Conservation (phyloP, 2,329 filamentous ascomycete species). For the Trichoderma koningii region DNA sequence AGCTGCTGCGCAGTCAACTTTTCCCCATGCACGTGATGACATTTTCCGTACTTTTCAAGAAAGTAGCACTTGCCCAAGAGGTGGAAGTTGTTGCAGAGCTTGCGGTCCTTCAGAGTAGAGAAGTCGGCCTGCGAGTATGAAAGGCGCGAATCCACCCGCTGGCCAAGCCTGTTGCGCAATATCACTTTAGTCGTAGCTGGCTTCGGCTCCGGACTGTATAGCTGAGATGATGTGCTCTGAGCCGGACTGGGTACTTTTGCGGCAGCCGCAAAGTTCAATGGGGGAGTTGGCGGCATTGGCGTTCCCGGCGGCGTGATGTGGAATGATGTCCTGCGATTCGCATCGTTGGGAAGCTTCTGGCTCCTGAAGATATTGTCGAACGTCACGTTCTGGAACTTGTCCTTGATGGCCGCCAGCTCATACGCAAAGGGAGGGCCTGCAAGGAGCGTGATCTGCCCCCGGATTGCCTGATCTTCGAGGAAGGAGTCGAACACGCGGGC, state of each 20-base stretch:
- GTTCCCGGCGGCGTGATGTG: slow-evolving; percentile 31
- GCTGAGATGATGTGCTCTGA: neutral
- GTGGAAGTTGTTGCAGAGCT: slow-evolving; percentile 41
- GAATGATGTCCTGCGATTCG: slow-evolving; percentile 30
- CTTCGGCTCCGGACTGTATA: slow-evolving; percentile 3
- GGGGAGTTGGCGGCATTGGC: slow-evolving; percentile 14
- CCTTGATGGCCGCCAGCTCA: slow-evolving; percentile 40
- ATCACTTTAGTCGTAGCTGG: neutral
- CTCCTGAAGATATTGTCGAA: slow-evolving; percentile 34
- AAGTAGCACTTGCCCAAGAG: slow-evolving; percentile 34
- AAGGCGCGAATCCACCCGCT: slow-evolving; percentile 36
- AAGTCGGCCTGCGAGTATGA: slow-evolving; percentile 31
- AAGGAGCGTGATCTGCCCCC: slow-evolving; percentile 41
- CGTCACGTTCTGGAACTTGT: slow-evolving; percentile 34
- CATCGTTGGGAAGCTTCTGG: slow-evolving; percentile 32
- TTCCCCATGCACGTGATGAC: slow-evolving; percentile 36
- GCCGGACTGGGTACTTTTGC: slow-evolving; percentile 15
- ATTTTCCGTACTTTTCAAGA: slow-evolving; percentile 28
- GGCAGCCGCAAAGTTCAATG: slow-evolving; percentile 30
- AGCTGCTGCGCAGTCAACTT: slow-evolving; percentile 32
- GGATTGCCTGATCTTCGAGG: slow-evolving; percentile 32
- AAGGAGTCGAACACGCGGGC: slow-evolving; percentile 44
- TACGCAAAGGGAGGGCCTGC: slow-evolving; percentile 44
- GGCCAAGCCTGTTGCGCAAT: slow-evolving; percentile 34
- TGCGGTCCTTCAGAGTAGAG: slow-evolving; percentile 34